Percentiles rank a stretch among this genome's conserved stretches.
phyloP scores from a whole-genome alignment of 2,329 filamentous ascomycete genomes.

The Neobulgaria alba region DNA sequence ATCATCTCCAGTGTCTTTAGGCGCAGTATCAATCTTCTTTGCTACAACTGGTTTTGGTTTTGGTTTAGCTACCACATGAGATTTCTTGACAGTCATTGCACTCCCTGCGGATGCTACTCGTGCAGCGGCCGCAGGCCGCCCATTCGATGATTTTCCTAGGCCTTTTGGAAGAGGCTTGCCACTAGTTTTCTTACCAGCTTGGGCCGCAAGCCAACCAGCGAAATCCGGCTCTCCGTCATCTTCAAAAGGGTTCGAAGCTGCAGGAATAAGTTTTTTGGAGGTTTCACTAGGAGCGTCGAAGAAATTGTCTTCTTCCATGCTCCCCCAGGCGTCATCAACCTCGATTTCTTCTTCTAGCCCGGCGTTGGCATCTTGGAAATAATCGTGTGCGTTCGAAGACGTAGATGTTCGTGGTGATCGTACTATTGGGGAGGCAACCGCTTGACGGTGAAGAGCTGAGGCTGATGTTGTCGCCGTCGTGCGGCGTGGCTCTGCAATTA shows the following conservation, averaged over 20 bases:
- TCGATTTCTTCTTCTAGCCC: slow-evolving; percentile 59
- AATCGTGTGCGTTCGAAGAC: slow-evolving; percentile 35
- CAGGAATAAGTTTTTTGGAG: slow-evolving; percentile 19
- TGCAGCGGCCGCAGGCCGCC: slow-evolving; percentile 25
- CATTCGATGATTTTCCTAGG: slow-evolving; percentile 46
- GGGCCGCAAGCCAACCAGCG: slow-evolving; percentile 86
- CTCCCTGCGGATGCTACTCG: slow-evolving; percentile 32
- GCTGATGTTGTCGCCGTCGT: slow-evolving; percentile 39
- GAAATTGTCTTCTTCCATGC: slow-evolving; percentile 47
- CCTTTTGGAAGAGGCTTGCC: slow-evolving; percentile 74
- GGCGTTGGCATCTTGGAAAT: slow-evolving; percentile 47
- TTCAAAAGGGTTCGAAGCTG: slow-evolving; percentile 51
- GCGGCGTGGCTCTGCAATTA: slow-evolving; percentile 28
- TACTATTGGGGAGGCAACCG: slow-evolving; percentile 43
- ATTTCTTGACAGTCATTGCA: background rate
- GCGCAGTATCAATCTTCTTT: slow-evolving; percentile 64
- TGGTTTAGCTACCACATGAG: slow-evolving; percentile 7
- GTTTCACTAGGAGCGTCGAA: slow-evolving; percentile 27
- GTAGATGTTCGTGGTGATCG: slow-evolving; percentile 39
- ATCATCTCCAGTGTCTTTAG: slow-evolving; percentile 47
- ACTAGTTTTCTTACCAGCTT: slow-evolving; percentile 58
- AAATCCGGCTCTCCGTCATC: slow-evolving; percentile 91
- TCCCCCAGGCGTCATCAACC: slow-evolving; percentile 56
- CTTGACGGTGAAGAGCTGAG: slow-evolving; percentile 52
- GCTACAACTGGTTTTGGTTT: slow-evolving; percentile 37